phyloP scores from a whole-genome alignment of 192 early-diverging fungal genomes.

The Coemansia sp. region DNA sequence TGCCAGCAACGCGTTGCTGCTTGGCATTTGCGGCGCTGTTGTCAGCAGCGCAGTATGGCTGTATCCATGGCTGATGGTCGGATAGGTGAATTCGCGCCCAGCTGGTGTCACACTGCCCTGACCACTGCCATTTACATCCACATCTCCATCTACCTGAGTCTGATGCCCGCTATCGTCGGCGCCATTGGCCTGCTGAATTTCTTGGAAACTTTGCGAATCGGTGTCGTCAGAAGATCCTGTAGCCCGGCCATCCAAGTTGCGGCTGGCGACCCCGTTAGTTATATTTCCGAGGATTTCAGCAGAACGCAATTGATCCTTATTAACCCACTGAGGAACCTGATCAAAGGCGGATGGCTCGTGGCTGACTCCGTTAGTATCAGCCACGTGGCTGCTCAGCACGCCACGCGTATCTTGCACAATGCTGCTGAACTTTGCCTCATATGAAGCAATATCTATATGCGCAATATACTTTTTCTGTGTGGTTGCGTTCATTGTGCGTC shows the following conservation, averaged over 20 bases:
- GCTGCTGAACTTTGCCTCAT: conserved; percentile 17
- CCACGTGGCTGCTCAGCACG: conserved; percentile 2
- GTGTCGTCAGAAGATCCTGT: neutral
- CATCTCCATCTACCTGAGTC: neutral
- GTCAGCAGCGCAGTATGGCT: neutral
- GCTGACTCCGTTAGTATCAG: no score
- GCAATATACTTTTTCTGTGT: conserved; percentile 22
- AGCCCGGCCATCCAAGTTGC: neutral
- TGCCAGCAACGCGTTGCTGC: conserved; percentile 4
- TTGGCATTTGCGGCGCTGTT: neutral
- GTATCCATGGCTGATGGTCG: conserved; percentile 1
- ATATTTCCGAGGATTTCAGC: neutral
- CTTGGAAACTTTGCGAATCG: conserved; percentile 5
- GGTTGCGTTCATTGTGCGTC: conserved; percentile 27
- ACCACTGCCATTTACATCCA: neutral
- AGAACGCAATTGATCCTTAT: conserved; percentile 7
- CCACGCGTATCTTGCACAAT: conserved; percentile 17
- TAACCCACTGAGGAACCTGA: conserved; percentile 17
- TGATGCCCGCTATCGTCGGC: neutral
- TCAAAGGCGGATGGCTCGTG: conserved; percentile 28
- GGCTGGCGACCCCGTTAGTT: neutral
- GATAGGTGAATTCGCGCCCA: neutral
- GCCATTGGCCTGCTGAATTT: conserved; percentile 1
- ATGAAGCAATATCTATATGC: conserved; percentile 29
- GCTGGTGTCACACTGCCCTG: neutral